phyloP scores from a whole-genome alignment of 768 basidiomycete species.

The Tulasnella sp. region DNA sequence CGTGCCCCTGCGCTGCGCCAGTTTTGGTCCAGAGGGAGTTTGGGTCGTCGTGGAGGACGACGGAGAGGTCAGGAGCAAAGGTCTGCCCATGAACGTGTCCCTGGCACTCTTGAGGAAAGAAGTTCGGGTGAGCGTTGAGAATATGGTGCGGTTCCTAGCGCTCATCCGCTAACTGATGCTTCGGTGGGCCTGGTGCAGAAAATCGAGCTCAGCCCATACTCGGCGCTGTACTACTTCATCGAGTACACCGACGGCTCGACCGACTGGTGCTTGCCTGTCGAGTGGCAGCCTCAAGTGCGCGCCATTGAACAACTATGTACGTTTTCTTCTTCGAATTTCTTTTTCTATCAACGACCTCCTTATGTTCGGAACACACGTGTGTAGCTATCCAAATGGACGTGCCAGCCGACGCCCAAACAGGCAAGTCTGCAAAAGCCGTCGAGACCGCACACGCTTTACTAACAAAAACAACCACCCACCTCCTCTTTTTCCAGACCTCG shows the following conservation, averaged over 20 bases:
- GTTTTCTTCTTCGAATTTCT: background rate
- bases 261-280: background rate
- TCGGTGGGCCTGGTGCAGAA: background rate
- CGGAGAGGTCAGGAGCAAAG: background rate
- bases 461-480: background rate
- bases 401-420: background rate
- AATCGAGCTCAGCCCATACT: background rate
- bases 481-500: background rate
- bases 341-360: background rate
- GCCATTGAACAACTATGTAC: background rate
- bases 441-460: background rate
- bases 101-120: background rate
- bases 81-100: background rate
- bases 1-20: background rate
- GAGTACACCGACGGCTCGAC: constrained; percentile 1
- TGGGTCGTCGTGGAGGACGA: constrained; percentile 18
- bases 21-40: background rate
- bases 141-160: background rate
- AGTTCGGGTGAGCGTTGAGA: constrained; percentile 1
- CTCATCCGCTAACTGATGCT: background rate
- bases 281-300: constrained; percentile 1
- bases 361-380: background rate
- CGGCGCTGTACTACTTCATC: background rate
- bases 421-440: background rate
- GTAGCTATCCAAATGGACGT: constrained; percentile 1